phyloP scores from a whole-genome alignment of 108 stramenopile genomes.

The Stephanodiscus triporus region DNA sequence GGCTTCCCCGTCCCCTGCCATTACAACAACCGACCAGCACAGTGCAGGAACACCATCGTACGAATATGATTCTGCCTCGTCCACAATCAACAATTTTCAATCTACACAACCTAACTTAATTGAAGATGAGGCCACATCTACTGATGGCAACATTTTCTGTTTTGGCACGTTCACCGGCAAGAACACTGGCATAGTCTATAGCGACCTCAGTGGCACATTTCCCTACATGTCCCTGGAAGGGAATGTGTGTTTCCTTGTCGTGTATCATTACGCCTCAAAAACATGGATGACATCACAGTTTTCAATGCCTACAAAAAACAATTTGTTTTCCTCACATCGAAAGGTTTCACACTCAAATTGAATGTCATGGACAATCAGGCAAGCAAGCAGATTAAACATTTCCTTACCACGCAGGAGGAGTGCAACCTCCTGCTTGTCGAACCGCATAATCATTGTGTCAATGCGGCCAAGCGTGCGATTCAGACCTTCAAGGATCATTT shows the following conservation, averaged over 20 bases:
- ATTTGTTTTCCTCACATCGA: no score
- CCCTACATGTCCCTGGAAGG: neutral
- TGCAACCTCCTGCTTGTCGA: neutral
- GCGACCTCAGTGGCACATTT: neutral
- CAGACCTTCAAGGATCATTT: constrained; percentile 1
- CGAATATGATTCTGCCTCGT: no score
- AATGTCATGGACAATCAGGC: no score
- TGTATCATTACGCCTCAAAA: neutral
- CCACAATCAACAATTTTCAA: no score
- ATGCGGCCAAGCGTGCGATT: neutral
- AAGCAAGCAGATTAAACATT: neutral
- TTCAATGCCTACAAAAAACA: no score
- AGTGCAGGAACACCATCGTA: no score
- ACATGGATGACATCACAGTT: neutral
- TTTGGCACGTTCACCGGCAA: neutral
- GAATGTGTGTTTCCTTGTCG: neutral
- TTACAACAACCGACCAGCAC: no score
- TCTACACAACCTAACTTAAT: no score
- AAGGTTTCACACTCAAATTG: no score
- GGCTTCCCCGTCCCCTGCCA: no score
- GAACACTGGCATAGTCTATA: neutral
- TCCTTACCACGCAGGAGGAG: no score
- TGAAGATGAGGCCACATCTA: neutral
- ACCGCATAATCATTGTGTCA: neutral
- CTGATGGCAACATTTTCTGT: neutral